Conservation (phyloP, 768 basidiomycete species). For the Tricholoma sp. region DNA sequence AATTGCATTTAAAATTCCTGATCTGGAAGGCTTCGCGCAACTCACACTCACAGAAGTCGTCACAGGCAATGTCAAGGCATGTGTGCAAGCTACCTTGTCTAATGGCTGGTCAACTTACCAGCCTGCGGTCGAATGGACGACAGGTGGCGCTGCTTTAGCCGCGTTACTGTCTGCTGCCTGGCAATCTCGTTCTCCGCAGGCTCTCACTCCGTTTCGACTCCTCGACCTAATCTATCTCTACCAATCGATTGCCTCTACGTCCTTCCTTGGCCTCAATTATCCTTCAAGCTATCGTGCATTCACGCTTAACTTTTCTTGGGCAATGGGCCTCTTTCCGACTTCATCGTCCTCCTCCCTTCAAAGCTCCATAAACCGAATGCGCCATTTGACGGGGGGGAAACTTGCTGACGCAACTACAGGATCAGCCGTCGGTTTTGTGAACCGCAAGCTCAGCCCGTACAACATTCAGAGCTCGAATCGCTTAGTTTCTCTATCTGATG, state of each 20-base stretch:
- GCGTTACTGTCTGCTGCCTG: slow-evolving; percentile 59
- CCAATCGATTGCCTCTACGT: slow-evolving; percentile 78
- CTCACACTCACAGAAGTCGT: slow-evolving; percentile 63
- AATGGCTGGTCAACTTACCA: slow-evolving; percentile 87
- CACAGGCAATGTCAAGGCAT: slow-evolving; percentile 75
- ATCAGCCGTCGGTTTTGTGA: slow-evolving; percentile 69
- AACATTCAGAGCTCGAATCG: slow-evolving; percentile 29
- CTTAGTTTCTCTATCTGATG: background rate
- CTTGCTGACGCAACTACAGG: slow-evolving; percentile 55
- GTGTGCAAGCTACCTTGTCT: slow-evolving; percentile 85
- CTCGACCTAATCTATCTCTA: slow-evolving; percentile 79
- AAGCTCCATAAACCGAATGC: slow-evolving; percentile 73
- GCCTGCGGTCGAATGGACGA: slow-evolving; percentile 70
- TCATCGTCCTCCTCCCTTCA: slow-evolving; percentile 60
- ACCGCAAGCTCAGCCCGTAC: slow-evolving; percentile 78
- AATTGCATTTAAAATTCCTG: slow-evolving; percentile 84
- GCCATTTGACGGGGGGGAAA: slow-evolving; percentile 75
- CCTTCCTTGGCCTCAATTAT: slow-evolving; percentile 81
- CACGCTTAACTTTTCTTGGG: slow-evolving; percentile 86
- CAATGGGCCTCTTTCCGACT: slow-evolving; percentile 64
- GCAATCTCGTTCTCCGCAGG: slow-evolving; percentile 50
- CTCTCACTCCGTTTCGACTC: slow-evolving; percentile 68
- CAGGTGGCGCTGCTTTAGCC: slow-evolving; percentile 60
- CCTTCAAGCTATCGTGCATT: slow-evolving; percentile 79
- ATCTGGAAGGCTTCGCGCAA: slow-evolving; percentile 87